These are phyloP conservation scores for Trichoderma cornu-damae DNA, from an alignment of 2,329 filamentous ascomycete species.

Conservation along the genomic window DNA sequence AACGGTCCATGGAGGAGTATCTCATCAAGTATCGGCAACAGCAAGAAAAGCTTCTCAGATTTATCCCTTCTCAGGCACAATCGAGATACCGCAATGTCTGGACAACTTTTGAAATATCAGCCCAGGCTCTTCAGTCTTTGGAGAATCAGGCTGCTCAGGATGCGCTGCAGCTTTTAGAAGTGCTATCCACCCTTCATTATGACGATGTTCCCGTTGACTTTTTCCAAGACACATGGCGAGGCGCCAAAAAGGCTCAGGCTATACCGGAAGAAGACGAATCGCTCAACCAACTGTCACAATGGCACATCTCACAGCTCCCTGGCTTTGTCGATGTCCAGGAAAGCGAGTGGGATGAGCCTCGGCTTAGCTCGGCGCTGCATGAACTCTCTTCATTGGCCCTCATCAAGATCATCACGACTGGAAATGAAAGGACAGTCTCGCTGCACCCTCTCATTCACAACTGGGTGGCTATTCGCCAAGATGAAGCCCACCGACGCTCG, in stretches of 20 bases:
- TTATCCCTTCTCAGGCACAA: background rate
- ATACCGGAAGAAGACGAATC: background rate
- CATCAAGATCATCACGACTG: background rate
- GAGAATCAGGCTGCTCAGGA: background rate
- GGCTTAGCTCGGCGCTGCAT: background rate
- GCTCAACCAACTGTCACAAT: background rate
- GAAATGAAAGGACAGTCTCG: background rate
- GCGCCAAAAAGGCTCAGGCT: background rate
- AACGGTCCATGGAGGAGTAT: background rate
- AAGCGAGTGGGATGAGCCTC: background rate
- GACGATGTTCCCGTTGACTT: slow-evolving; percentile 1
- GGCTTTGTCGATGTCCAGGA: background rate
- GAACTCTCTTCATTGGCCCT: slow-evolving; percentile 7
- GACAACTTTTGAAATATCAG: slow-evolving; percentile 10
- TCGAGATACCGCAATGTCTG: slow-evolving; percentile 14
- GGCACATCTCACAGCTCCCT: slow-evolving; percentile 8
- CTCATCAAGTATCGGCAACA: background rate
- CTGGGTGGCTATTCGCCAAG: slow-evolving; percentile 5
- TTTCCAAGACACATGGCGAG: slow-evolving; percentile 6
- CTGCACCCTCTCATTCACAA: slow-evolving; percentile 13
- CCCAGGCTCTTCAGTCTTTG: background rate
- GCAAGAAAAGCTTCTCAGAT: background rate
- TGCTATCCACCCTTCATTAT: slow-evolving; percentile 6
- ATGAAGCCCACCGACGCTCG: background rate
- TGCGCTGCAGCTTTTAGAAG: background rate